These are phyloP conservation scores for Calcarisporium arbuscula DNA, from an alignment of 2,329 filamentous ascomycete genomes.

Conservation along the genomic window DNA sequence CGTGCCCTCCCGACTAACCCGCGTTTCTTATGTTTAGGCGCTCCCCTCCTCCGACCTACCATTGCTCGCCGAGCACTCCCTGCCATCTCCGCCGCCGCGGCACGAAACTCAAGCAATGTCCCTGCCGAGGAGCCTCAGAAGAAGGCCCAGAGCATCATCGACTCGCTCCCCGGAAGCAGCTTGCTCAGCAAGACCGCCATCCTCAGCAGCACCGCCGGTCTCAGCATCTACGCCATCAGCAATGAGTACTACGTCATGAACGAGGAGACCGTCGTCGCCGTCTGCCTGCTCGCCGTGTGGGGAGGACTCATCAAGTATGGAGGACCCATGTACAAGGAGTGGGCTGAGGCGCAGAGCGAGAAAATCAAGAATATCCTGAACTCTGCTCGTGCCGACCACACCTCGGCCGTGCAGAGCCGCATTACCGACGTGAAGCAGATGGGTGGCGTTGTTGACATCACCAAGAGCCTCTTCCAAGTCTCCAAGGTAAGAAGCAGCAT, in stretches of 20 bases:
- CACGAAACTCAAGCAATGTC: conserved; percentile 68
- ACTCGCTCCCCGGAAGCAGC: conserved; percentile 86
- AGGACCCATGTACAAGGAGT: conserved; percentile 85
- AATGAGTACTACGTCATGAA: conserved; percentile 99
- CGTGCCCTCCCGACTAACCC: conserved; percentile 16
- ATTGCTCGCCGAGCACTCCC: conserved; percentile 70
- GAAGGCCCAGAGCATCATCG: conserved; percentile 93
- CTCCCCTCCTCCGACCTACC: conserved; percentile 81
- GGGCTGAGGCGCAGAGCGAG: conserved; percentile 80
- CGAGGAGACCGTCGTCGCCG: conserved; percentile 92
- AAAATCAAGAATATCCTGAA: conserved; percentile 96
- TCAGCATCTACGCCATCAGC: conserved; percentile 92
- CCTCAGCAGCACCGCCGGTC: conserved; percentile 83
- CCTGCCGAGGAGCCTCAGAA: conserved; percentile 87
- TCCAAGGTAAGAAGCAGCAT: conserved; percentile 69
- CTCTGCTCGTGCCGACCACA: conserved; percentile 89
- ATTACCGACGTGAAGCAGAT: conserved; percentile 95
- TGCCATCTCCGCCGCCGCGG: conserved; percentile 62
- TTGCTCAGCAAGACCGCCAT: conserved; percentile 95
- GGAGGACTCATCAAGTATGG: conserved; percentile 86
- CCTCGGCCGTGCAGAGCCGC: conserved; percentile 86
- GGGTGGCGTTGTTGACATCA: conserved; percentile 88
- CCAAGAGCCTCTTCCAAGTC: conserved; percentile 93
- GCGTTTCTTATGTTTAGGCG: conserved; percentile 52
- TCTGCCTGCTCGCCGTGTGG: conserved; percentile 92